A percentile compares a stretch with the other conserved stretches of the same genome.
Evolutionary conservation across 2,329 filamentous ascomycete genomes (phyloP).

Genomic region (Pestalotiopsis sp.): DNA sequence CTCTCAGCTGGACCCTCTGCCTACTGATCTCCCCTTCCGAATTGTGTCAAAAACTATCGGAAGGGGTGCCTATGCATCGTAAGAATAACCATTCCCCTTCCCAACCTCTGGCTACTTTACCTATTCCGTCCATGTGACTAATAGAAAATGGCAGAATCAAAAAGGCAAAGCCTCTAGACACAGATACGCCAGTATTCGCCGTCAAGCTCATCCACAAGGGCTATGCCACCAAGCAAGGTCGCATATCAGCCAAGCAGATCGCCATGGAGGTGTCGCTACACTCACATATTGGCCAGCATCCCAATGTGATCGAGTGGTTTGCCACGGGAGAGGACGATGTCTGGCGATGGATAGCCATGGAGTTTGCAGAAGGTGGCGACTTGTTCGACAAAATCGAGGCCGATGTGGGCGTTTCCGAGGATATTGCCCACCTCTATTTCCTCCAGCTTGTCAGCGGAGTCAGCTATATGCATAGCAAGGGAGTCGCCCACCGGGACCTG

Average conservation of each 20-base stretch:
- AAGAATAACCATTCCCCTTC: constrained; percentile 36
- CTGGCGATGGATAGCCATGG: constrained; percentile 99
- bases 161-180: constrained; percentile 79
- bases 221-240: constrained; percentile 87
- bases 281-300: constrained; percentile 83
- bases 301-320: constrained; percentile 93
- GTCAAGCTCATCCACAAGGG: constrained; percentile 99
- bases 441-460: constrained; percentile 87
- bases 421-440: constrained; percentile 97
- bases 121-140: constrained; percentile 14
- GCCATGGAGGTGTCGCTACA: constrained; percentile 91
- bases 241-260: constrained; percentile 86
- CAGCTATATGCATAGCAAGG: constrained; percentile 94
- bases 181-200: constrained; percentile 79
- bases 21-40: constrained; percentile 84
- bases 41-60: constrained; percentile 97
- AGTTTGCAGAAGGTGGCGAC: constrained; percentile 92
- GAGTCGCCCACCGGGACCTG: constrained; percentile 88
- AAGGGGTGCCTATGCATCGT: constrained; percentile 97
- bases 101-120: constrained; percentile 3
- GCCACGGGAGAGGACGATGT: constrained; percentile 80
- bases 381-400: constrained; percentile 99
- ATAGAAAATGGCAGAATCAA: constrained; percentile 68
- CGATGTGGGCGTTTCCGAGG: constrained; percentile 89
- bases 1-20: constrained; percentile 88